Percentiles rank a stretch among this genome's conserved stretches.
phyloP scores from a whole-genome alignment of 1,284 basidiomycete species.

The Grifola frondosa region DNA sequence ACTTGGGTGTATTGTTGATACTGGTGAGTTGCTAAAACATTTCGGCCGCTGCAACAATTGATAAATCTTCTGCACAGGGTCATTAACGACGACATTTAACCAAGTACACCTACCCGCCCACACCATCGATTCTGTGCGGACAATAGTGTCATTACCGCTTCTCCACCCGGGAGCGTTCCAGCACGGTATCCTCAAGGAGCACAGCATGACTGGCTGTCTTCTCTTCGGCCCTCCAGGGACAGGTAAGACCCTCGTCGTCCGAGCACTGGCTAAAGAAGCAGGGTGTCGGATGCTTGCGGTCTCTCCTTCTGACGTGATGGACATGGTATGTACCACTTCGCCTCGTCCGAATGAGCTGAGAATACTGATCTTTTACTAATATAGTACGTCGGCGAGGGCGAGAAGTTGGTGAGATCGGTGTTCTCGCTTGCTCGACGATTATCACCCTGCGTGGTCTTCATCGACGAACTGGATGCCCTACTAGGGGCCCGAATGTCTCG shows the following conservation, averaged over 20 bases:
- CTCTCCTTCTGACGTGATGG: conserved; percentile 84
- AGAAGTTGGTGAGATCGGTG: conserved; percentile 89
- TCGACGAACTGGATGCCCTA: conserved; percentile 94
- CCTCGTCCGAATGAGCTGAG: conserved; percentile 4
- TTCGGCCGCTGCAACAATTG: conserved; percentile 11
- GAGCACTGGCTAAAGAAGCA: conserved; percentile 89
- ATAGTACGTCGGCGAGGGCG: conserved; percentile 92
- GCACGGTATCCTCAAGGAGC: conserved; percentile 88
- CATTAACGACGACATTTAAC: conserved; percentile 79
- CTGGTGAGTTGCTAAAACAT: conserved; percentile 44
- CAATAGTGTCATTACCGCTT: conserved; percentile 88
- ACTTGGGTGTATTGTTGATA: conserved; percentile 81
- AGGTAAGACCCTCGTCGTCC: conserved; percentile 87
- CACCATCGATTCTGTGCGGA: conserved; percentile 86
- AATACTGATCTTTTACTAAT: conserved; percentile 15
- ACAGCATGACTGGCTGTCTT: conserved; percentile 85
- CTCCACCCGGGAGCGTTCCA: conserved; percentile 89
- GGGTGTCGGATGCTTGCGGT: conserved; percentile 87
- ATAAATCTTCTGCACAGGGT: conserved; percentile 39
- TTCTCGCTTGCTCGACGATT: conserved; percentile 87
- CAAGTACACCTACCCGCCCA: conserved; percentile 86
- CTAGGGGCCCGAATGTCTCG: conserved; percentile 87
- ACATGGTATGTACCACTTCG: conserved; percentile 60
- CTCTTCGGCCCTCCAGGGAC: conserved; percentile 92
- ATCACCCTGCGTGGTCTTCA: conserved; percentile 92